A percentile compares a stretch with the other conserved stretches of the same genome.
phyloP scores from a whole-genome alignment of 2,329 filamentous ascomycete species.

The Gaeumannomyces tritici region DNA sequence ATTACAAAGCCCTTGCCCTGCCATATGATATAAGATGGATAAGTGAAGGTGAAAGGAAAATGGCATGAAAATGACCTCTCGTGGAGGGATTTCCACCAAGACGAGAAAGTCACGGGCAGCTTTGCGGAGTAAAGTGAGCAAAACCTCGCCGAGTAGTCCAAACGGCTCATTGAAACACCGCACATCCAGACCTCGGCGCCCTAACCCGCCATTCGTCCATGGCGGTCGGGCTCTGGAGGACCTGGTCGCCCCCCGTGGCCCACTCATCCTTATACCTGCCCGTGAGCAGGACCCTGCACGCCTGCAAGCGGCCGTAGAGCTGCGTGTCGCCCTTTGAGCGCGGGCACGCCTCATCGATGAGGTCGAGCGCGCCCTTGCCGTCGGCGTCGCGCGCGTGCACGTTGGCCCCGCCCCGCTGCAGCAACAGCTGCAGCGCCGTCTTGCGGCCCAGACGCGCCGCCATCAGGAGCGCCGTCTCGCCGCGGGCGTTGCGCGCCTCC shows the following conservation, averaged over 20 bases:
- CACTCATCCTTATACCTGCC: constrained; percentile 5
- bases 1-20: neutral
- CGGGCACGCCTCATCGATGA: constrained; percentile 10
- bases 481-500: constrained; percentile 40
- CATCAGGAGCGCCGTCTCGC: constrained; percentile 46
- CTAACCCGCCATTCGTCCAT: constrained; percentile 2
- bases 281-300: constrained; percentile 20
- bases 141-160: too few relatives aligned
- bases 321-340: constrained; percentile 15
- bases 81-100: too few relatives aligned
- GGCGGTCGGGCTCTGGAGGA: constrained; percentile 1
- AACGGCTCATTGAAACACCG: neutral
- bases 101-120: too few relatives aligned
- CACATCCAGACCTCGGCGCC: neutral
- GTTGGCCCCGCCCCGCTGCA: constrained; percentile 24
- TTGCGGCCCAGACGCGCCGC: constrained; percentile 44
- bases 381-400: constrained; percentile 18
- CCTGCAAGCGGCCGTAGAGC: constrained; percentile 21
- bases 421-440: constrained; percentile 34
- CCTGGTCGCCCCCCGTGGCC: neutral
- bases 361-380: constrained; percentile 22
- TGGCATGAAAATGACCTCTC: too few relatives aligned
- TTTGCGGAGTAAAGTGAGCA: too few relatives aligned
- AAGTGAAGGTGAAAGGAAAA: too few relatives aligned
- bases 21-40: too few relatives aligned